phyloP scores from a whole-genome alignment of 2,329 filamentous ascomycete species.

The Grosmannia penicillata region DNA sequence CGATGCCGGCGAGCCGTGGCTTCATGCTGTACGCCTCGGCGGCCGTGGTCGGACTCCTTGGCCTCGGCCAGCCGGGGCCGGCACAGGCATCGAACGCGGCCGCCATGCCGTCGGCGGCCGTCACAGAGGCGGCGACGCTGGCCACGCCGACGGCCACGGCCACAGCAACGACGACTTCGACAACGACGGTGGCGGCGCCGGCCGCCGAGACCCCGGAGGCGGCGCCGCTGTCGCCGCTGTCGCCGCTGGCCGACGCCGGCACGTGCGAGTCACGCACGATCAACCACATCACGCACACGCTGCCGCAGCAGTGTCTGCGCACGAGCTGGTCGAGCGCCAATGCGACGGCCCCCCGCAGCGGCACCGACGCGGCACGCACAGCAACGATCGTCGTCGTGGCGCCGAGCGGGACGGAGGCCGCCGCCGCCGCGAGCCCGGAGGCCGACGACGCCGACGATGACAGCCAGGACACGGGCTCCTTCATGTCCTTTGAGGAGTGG shows the following conservation, averaged over 20 bases:
- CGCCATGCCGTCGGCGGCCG: not conserved
- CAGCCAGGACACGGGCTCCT: constrained; percentile 39
- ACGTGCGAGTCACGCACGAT: constrained; percentile 48
- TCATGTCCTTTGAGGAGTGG: constrained; percentile 97
- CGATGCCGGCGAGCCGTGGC: constrained; percentile 8
- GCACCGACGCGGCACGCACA: not conserved
- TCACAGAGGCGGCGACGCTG: not conserved
- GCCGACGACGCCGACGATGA: constrained; percentile 7
- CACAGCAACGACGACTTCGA: not conserved
- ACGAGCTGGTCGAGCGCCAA: constrained; percentile 36
- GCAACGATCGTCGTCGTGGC: not conserved
- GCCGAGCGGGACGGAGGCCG: not conserved
- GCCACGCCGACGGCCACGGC: not conserved
- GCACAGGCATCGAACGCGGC: constrained; percentile 6
- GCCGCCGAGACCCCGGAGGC: not conserved
- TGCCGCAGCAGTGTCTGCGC: constrained; percentile 62
- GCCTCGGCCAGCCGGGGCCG: constrained; percentile 7
- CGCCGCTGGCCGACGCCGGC: not conserved
- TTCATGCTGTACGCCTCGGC: constrained; percentile 10
- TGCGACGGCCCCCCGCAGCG: constrained; percentile 8
- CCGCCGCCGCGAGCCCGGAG: constrained; percentile 5
- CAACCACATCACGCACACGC: constrained; percentile 68
- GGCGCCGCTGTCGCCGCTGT: not conserved
- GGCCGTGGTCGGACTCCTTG: constrained; percentile 10
- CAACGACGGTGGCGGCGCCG: not conserved